These are phyloP conservation scores for Penicillium mononematosum DNA, from an alignment of 495 filamentous ascomycete species.

Conservation along the genomic window DNA sequence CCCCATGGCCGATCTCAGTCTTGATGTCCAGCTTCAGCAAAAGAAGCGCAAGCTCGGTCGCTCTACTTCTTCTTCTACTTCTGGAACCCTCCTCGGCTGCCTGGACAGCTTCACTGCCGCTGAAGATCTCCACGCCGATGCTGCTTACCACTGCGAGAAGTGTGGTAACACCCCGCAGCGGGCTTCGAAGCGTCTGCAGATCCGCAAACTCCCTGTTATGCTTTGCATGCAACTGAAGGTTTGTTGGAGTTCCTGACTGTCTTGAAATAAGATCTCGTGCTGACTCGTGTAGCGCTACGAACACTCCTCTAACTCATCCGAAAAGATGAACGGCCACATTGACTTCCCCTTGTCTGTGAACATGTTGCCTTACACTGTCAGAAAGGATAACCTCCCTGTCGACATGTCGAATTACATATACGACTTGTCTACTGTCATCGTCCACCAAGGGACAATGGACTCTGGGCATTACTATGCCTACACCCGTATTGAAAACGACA, in stretches of 20 bases:
- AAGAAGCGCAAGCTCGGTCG: conserved; percentile 53
- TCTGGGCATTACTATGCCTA: conserved; percentile 90
- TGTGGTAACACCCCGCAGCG: conserved; percentile 67
- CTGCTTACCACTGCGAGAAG: conserved; percentile 70
- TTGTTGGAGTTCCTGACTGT: conserved; percentile 17
- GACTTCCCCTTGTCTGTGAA: conserved; percentile 83
- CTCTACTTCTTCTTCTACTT: conserved; percentile 31
- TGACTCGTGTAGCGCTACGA: conserved; percentile 65
- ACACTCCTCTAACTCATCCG: conserved; percentile 62
- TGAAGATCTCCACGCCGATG: conserved; percentile 69
- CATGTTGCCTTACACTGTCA: conserved; percentile 81
- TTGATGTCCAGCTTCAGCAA: conserved; percentile 65
- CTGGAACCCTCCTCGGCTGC: conserved; percentile 68
- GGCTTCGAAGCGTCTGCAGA: conserved; percentile 75
- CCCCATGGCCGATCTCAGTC: conserved; percentile 80
- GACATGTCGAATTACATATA: conserved; percentile 63
- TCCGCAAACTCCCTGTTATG: conserved; percentile 78
- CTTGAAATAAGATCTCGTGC: not conserved
- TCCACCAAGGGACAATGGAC: conserved; percentile 81
- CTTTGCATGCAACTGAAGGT: conserved; percentile 93
- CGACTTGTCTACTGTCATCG: conserved; percentile 79
- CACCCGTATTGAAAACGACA: conserved; percentile 66
- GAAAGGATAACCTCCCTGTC: conserved; percentile 41
- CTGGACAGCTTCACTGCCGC: conserved; percentile 74
- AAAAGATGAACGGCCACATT: conserved; percentile 78